A percentile compares a stretch with the other conserved stretches of the same genome.
These are phyloP conservation scores for Acacia concinna DNA, from an alignment of 331 rosid species.

Conservation along the genomic window DNA sequence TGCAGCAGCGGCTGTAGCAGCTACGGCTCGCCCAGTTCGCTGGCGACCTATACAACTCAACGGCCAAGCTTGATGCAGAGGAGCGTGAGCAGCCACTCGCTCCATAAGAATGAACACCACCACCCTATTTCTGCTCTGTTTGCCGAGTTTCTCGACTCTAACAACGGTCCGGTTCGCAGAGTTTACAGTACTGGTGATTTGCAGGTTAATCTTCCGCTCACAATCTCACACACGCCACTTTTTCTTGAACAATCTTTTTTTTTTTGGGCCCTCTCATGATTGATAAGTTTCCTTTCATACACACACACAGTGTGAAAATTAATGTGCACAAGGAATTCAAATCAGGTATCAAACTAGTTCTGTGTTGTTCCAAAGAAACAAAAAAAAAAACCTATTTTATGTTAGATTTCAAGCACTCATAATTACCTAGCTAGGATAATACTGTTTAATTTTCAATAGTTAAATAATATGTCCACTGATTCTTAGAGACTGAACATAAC, in stretches of 20 bases:
- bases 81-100: slow-evolving; percentile 67
- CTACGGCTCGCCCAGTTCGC: slow-evolving; percentile 65
- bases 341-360: not conserved
- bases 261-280: not conserved
- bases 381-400: not conserved
- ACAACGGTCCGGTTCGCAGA: slow-evolving; percentile 49
- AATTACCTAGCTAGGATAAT: not conserved
- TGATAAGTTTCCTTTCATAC: not conserved
- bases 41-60: slow-evolving; percentile 40
- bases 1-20: slow-evolving; percentile 71
- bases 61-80: slow-evolving; percentile 45
- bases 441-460: not conserved
- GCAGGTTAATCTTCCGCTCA: slow-evolving; percentile 47
- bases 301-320: not conserved
- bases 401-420: not conserved
- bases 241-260: not conserved
- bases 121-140: slow-evolving; percentile 39
- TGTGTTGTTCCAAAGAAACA: not conserved
- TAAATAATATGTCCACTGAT: not conserved
- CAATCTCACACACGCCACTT: not conserved
- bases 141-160: slow-evolving; percentile 42
- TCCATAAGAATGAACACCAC: slow-evolving; percentile 52
- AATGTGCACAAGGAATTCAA: not conserved
- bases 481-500: not conserved
- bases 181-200: slow-evolving; percentile 73